A percentile compares a stretch with the other conserved stretches of the same genome.
phyloP scores from a whole-genome alignment of 495 filamentous ascomycete species.

The Aspergillus steynii region DNA sequence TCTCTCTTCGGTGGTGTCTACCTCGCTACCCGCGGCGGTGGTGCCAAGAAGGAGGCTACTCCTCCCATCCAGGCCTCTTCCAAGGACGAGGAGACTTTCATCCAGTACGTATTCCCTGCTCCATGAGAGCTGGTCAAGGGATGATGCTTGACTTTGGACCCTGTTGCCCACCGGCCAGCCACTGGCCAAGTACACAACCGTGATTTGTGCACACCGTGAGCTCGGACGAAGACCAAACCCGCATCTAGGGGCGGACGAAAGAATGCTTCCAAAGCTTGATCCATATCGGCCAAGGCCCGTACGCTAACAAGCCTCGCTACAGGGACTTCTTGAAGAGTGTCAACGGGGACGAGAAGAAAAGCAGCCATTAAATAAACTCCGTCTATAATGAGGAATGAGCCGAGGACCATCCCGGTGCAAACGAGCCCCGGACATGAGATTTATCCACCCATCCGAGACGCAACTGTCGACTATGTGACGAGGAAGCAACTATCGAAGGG shows the following conservation, averaged over 20 bases:
- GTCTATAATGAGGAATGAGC: constrained; percentile 10
- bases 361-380: constrained; percentile 55
- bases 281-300: neutral
- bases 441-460: neutral
- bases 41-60: constrained; percentile 54
- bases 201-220: neutral
- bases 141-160: neutral
- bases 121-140: neutral
- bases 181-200: neutral
- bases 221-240: neutral
- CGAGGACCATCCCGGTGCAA: constrained; percentile 8
- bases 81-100: constrained; percentile 95
- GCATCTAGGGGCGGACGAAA: constrained; percentile 8
- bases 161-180: no score
- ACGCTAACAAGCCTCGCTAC: constrained; percentile 3
- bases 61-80: constrained; percentile 86
- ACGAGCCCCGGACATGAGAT: neutral
- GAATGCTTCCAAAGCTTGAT: neutral
- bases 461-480: constrained; percentile 2
- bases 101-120: constrained; percentile 70
- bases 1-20: constrained; percentile 59
- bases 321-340: constrained; percentile 81
- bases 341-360: constrained; percentile 68
- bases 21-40: constrained; percentile 58
- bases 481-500: constrained; percentile 1